Percentiles rank a stretch among this genome's conserved stretches.
These are phyloP conservation scores for Nakazawaea wickerhamii DNA, from an alignment of 805 yeast species.

Conservation along the genomic window DNA sequence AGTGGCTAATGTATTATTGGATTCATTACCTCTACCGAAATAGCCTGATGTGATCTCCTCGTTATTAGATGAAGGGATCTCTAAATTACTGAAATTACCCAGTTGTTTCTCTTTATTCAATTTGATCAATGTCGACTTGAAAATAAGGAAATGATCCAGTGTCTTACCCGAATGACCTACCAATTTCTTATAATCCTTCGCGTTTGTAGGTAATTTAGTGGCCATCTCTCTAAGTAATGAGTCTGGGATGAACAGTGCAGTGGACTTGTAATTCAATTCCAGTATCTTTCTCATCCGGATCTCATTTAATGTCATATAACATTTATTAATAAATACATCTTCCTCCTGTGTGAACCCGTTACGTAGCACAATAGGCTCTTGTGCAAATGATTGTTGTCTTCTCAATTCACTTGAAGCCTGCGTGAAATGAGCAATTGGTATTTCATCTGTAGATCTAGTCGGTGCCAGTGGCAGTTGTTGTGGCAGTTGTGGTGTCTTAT, in stretches of 20 bases:
- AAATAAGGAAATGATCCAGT: conserved; percentile 21
- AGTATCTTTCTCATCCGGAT: conserved; percentile 38
- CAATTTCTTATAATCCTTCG: conserved; percentile 38
- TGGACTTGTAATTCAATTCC: conserved; percentile 29
- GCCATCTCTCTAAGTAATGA: conserved; percentile 52
- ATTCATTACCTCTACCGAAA: conserved; percentile 11
- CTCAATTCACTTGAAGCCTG: conserved; percentile 16
- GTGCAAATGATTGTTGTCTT: conserved; percentile 7
- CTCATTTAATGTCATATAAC: conserved; percentile 30
- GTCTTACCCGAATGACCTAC: conserved; percentile 29
- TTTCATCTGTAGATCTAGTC: conserved; percentile 16
- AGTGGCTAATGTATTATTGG: conserved; percentile 11
- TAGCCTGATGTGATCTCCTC: conserved; percentile 10
- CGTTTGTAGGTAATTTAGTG: conserved; percentile 43
- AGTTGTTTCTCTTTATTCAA: conserved; percentile 19
- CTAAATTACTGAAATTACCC: conserved; percentile 8
- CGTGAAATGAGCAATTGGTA: conserved; percentile 19
- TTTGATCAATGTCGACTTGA: conserved; percentile 20
- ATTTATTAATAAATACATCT: conserved; percentile 24
- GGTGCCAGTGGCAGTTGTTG: neutral
- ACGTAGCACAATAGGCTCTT: conserved; percentile 19
- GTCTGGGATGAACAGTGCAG: conserved; percentile 31
- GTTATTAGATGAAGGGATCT: conserved; percentile 9
- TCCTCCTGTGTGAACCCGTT: conserved; percentile 19
- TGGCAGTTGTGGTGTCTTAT: conserved; percentile 15